Percentiles rank a stretch among this genome's conserved stretches.
phyloP scores from a whole-genome alignment of 192 early-diverging fungal species.

The Gigaspora rosea region DNA sequence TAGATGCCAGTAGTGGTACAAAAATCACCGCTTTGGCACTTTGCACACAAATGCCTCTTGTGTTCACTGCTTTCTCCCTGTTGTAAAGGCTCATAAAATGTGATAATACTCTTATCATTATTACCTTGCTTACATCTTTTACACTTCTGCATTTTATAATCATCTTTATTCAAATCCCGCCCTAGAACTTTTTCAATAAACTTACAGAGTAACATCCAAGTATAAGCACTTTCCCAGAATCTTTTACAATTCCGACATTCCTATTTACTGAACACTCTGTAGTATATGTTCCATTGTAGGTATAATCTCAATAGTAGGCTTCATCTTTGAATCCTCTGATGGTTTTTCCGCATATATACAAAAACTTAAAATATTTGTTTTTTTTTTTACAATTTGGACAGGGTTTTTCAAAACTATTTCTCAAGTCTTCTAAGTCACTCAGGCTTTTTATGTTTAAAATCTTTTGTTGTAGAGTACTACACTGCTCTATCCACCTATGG shows the following conservation, averaged over 20 bases:
- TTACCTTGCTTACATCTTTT: not conserved
- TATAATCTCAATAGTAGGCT: not conserved
- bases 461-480: too few species aligned
- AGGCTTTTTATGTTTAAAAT: too few species aligned
- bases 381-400: too few species aligned
- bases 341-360: not conserved
- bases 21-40: not conserved
- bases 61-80: not conserved
- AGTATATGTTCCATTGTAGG: not conserved
- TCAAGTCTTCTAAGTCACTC: too few species aligned
- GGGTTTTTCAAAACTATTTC: too few species aligned
- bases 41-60: slow-evolving; percentile 7
- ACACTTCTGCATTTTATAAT: slow-evolving; percentile 27
- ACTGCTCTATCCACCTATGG: too few species aligned
- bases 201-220: slow-evolving; percentile 16
- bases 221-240: slow-evolving; percentile 11
- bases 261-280: slow-evolving; percentile 24
- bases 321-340: not conserved
- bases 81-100: not conserved
- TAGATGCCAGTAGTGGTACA: not conserved
- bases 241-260: slow-evolving; percentile 3
- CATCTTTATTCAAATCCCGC: not conserved
- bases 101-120: not conserved
- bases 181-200: not conserved
- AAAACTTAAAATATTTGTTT: not conserved